Evolutionary conservation across 331 rosid genomes (phyloP).

Genomic region (Pyracantha coccinea): DNA sequence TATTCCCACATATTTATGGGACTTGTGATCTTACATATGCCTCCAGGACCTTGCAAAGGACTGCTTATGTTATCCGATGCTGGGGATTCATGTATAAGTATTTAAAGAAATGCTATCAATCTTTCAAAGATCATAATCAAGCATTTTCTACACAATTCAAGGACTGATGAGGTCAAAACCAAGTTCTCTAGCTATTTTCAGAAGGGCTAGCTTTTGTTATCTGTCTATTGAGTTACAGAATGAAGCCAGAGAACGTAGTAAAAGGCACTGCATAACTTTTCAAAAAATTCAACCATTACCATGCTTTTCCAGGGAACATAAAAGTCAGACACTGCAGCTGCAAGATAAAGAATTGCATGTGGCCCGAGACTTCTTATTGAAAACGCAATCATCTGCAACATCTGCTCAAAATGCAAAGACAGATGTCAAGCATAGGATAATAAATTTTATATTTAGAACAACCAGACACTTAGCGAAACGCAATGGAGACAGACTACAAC

Average conservation of each 20-base stretch:
- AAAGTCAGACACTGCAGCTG: slow-evolving; percentile 93
- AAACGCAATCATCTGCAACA: slow-evolving; percentile 50
- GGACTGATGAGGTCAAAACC: not conserved
- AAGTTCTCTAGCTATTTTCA: not conserved
- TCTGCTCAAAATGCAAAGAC: slow-evolving; percentile 32
- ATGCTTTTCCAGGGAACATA: slow-evolving; percentile 95
- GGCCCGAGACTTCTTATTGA: slow-evolving; percentile 47
- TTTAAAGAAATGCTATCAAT: not conserved
- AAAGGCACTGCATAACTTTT: not conserved
- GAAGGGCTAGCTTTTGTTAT: not conserved
- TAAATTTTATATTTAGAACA: not conserved
- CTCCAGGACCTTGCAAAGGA: not conserved
- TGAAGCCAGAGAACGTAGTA: not conserved
- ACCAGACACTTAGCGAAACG: not conserved
- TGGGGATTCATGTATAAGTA: not conserved
- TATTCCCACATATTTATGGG: too few relatives aligned
- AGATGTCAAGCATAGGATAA: slow-evolving; percentile 3
- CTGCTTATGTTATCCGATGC: not conserved
- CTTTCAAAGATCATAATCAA: not conserved
- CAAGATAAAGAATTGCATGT: slow-evolving; percentile 78
- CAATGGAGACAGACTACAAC: not conserved
- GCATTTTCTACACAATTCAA: not conserved
- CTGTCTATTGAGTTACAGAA: not conserved
- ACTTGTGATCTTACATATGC: not conserved
- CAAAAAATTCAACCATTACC: slow-evolving; percentile 41